phyloP scores from a whole-genome alignment of 495 filamentous ascomycete species.

The Pyronema omphalodes region DNA sequence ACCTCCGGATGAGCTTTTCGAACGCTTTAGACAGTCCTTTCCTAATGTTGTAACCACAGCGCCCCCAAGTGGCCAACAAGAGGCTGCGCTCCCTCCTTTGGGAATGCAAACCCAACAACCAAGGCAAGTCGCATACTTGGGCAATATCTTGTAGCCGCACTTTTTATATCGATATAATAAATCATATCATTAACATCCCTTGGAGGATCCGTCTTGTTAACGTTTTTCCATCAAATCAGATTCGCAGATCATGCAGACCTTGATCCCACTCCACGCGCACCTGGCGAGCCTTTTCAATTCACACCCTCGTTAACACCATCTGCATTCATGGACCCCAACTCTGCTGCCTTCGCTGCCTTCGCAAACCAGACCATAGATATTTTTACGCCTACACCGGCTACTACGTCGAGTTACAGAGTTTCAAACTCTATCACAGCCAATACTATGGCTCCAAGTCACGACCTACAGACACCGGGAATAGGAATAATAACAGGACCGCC shows the following conservation, averaged over 20 bases:
- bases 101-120: constrained; percentile 16
- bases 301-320: constrained; percentile 47
- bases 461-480: constrained; percentile 71
- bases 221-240: not conserved
- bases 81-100: constrained; percentile 10
- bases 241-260: constrained; percentile 46
- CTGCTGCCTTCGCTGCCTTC: constrained; percentile 59
- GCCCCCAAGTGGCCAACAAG: constrained; percentile 13
- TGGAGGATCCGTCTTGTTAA: constrained; percentile 1
- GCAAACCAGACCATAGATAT: constrained; percentile 59
- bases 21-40: constrained; percentile 24
- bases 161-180: constrained; percentile 12
- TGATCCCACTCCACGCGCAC: constrained; percentile 58
- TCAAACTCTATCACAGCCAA: not conserved
- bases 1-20: constrained; percentile 23
- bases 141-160: not conserved
- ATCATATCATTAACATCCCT: constrained; percentile 5
- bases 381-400: constrained; percentile 76
- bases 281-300: constrained; percentile 63
- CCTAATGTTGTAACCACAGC: constrained; percentile 17
- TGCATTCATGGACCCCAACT: constrained; percentile 49
- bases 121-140: constrained; percentile 16
- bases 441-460: constrained; percentile 48
- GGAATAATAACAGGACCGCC: constrained; percentile 66
- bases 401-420: constrained; percentile 17